Conservation (phyloP, 768 basidiomycete species). For the Podaxis rugospora region DNA sequence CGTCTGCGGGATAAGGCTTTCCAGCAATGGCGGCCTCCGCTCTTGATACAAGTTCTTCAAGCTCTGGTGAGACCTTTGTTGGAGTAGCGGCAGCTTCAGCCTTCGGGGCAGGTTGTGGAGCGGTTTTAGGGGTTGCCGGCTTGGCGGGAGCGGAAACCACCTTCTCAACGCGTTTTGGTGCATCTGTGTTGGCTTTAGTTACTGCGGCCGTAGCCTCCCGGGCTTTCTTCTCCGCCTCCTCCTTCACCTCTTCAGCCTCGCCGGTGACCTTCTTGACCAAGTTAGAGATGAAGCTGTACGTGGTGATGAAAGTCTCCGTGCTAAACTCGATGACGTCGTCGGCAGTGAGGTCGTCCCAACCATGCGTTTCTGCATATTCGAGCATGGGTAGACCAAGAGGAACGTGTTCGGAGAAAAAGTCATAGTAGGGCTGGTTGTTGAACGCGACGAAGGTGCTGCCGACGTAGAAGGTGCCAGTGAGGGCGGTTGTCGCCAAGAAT, state of each 20-base stretch:
- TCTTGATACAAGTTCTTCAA: constrained; percentile 62
- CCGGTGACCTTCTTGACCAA: constrained; percentile 41
- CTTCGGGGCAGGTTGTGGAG: constrained; percentile 28
- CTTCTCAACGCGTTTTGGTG: constrained; percentile 39
- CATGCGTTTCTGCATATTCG: constrained; percentile 73
- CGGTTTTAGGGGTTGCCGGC: constrained; percentile 22
- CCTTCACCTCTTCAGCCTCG: constrained; percentile 25
- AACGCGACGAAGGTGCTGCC: constrained; percentile 77
- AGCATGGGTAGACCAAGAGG: constrained; percentile 76
- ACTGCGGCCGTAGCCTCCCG: constrained; percentile 37
- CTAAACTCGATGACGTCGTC: constrained; percentile 52
- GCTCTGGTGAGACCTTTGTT: constrained; percentile 47
- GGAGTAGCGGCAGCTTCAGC: constrained; percentile 30
- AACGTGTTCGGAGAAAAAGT: constrained; percentile 78
- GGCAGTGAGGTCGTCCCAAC: constrained; percentile 75
- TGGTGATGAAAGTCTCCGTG: constrained; percentile 41
- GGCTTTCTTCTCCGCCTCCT: constrained; percentile 29
- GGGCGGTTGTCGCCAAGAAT: constrained; percentile 62
- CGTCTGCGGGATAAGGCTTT: constrained; percentile 24
- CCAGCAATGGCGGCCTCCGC: constrained; percentile 68
- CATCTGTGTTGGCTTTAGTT: constrained; percentile 33
- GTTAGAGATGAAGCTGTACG: constrained; percentile 49
- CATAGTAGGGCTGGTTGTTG: constrained; percentile 75
- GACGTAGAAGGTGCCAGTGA: constrained; percentile 75
- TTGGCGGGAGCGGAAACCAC: constrained; percentile 41